Conservation (phyloP, 441 rosid species). For the Pelargonium fulgidum region DNA sequence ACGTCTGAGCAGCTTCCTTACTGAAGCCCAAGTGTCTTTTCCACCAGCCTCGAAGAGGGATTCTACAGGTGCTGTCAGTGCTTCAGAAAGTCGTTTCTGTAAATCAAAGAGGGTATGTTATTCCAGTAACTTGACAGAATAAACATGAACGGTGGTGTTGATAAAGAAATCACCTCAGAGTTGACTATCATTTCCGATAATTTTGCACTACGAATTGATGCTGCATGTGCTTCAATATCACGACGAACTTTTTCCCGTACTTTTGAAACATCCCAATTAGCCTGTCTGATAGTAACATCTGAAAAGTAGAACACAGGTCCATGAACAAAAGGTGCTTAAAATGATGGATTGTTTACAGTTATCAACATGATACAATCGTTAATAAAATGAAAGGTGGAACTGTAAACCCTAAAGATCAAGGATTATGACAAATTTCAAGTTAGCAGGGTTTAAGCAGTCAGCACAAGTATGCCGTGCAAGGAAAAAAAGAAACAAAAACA, state of each 20-base stretch:
- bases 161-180: slow-evolving; percentile 43
- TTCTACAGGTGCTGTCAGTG: slow-evolving; percentile 51
- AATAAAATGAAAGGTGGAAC: background rate
- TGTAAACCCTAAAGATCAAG: background rate
- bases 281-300: slow-evolving; percentile 62
- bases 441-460: background rate
- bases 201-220: slow-evolving; percentile 40
- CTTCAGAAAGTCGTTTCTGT: slow-evolving; percentile 53
- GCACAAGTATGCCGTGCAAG: background rate
- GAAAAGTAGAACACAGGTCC: slow-evolving; percentile 18
- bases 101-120: slow-evolving; percentile 19
- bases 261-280: slow-evolving; percentile 63
- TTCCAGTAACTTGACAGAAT: slow-evolving; percentile 8
- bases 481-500: background rate
- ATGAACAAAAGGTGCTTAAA: slow-evolving; percentile 5
- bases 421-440: background rate
- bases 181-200: slow-evolving; percentile 45
- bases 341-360: background rate
- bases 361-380: background rate
- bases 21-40: slow-evolving; percentile 61
- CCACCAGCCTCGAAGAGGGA: slow-evolving; percentile 59
- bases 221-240: slow-evolving; percentile 51
- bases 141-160: background rate
- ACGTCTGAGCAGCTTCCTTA: slow-evolving; percentile 58
- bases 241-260: slow-evolving; percentile 53